Base-by-base conservation (phyloP, 1,139 yeast genomes). In the Geotrichum reessii region DNA sequence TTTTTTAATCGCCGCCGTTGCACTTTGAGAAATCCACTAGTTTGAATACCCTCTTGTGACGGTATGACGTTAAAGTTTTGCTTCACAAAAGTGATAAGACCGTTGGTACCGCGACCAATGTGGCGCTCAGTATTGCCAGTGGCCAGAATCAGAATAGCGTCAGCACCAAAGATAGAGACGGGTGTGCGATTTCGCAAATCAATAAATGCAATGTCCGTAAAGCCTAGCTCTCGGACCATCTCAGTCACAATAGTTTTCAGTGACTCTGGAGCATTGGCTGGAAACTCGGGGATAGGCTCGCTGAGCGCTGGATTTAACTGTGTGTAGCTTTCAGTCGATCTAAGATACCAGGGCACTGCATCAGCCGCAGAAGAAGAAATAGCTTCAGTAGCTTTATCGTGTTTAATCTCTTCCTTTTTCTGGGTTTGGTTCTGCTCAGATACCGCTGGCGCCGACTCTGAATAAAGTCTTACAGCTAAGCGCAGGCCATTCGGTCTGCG, bases 111-210 rank as follows among this genome's bases (percentile, higher is more conserved):
- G 60, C 84, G 85, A 65, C 80, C 84, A 25, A 90, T 74, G 72
- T 92, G 98, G 62, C 82, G 84, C 50, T 83, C 82, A 28, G 93
- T 84, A 68, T 85, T 86, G 1, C 96, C 97, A 0, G 95, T 81
- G n/a, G 85, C 81, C 1, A 92, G 73, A 4, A 91, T 73, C 74
- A 87, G 81, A 66, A 61, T 78, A 65, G 66, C 79, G 62, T 56
- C 73, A 59, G 68, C 73, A 37, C 78, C 79, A 47, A 73, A 66
- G 0, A 79, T 75, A 8, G 77, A 75, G 2, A 78, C 79, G 2
- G 80, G 78, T 53, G 79, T 80, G 28, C 75, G 76, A 49, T 78
- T 71, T 60, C 83, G 71, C 58, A 81, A 70, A 65, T 84, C 96
- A 64, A 87, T 82, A 0, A 91, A 68, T 50, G 74, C 69, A 44